Evolutionary conservation across 2,329 filamentous ascomycete genomes (phyloP).

Genomic region (Epichloe festucae): DNA sequence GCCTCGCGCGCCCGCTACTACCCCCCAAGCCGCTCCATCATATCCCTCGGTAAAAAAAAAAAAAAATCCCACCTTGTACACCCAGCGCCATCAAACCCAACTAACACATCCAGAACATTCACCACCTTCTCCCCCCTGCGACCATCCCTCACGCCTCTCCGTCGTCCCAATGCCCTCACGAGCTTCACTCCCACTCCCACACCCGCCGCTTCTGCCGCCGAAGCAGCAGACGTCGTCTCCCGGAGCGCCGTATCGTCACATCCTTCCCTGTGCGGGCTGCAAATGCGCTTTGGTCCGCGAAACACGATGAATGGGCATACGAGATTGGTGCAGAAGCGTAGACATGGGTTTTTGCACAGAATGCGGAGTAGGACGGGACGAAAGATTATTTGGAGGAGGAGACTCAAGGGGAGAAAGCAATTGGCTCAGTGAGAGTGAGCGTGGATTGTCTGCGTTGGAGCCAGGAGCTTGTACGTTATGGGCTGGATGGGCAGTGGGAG

Average conservation of each 20-base stretch:
- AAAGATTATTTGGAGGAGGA: slow-evolving; percentile 39
- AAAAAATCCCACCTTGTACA: neutral
- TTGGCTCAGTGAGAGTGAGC: slow-evolving; percentile 18
- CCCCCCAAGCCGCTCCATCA: slow-evolving; percentile 12
- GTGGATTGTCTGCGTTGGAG: neutral
- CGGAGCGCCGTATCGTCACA: slow-evolving; percentile 33
- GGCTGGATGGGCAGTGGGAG: too few species aligned
- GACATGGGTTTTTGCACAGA: slow-evolving; percentile 43
- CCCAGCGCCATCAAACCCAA: neutral
- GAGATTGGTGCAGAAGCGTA: slow-evolving; percentile 44
- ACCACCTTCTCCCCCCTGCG: slow-evolving; percentile 36
- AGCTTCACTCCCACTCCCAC: slow-evolving; percentile 21
- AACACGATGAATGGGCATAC: slow-evolving; percentile 43
- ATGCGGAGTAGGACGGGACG: slow-evolving; percentile 36
- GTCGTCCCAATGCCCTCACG: slow-evolving; percentile 18
- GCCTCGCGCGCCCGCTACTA: slow-evolving; percentile 17
- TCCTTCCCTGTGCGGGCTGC: slow-evolving; percentile 36
- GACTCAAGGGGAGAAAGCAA: slow-evolving; percentile 37
- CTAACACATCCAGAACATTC: slow-evolving; percentile 25
- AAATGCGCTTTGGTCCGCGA: slow-evolving; percentile 46
- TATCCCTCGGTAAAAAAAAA: slow-evolving; percentile 16
- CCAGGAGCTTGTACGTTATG: neutral
- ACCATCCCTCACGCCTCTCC: slow-evolving; percentile 27
- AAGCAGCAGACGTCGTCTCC: slow-evolving; percentile 31
- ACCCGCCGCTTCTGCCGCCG: slow-evolving; percentile 9